These are phyloP conservation scores for Stemphylium lycopersici DNA, from an alignment of 2,329 filamentous ascomycete species.

Conservation along the genomic window DNA sequence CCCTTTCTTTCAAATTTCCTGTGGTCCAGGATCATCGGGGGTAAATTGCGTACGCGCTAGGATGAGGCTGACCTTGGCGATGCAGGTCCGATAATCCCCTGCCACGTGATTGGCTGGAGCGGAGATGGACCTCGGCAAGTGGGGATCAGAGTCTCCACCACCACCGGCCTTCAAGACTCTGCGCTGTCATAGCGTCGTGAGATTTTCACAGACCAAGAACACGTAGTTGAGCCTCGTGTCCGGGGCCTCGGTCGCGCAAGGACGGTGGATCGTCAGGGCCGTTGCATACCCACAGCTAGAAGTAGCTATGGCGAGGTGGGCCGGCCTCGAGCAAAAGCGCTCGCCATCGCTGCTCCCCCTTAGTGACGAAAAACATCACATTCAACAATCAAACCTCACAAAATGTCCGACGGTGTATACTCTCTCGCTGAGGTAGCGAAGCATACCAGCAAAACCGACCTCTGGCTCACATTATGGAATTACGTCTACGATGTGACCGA, in stretches of 20 bases:
- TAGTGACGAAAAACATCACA: neutral
- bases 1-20: constrained; percentile 3
- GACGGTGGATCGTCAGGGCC: constrained; percentile 5
- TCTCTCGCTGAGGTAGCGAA: constrained; percentile 52
- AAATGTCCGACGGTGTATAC: constrained; percentile 21
- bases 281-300: constrained; percentile 1
- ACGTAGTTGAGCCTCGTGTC: constrained; percentile 1
- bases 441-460: constrained; percentile 56
- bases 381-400: neutral
- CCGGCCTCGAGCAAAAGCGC: neutral
- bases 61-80: neutral
- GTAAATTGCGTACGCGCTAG: constrained; percentile 1
- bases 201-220: constrained; percentile 5
- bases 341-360: neutral
- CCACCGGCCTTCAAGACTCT: neutral
- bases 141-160: constrained; percentile 1
- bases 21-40: neutral
- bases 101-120: constrained; percentile 2
- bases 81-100: neutral
- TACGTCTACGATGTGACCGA: constrained; percentile 64
- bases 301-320: neutral
- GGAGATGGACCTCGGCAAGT: constrained; percentile 11
- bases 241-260: constrained; percentile 3
- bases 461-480: constrained; percentile 57
- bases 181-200: constrained; percentile 5